Conservation (phyloP, 345 rosid species). For the Laguncularia racemosa region DNA sequence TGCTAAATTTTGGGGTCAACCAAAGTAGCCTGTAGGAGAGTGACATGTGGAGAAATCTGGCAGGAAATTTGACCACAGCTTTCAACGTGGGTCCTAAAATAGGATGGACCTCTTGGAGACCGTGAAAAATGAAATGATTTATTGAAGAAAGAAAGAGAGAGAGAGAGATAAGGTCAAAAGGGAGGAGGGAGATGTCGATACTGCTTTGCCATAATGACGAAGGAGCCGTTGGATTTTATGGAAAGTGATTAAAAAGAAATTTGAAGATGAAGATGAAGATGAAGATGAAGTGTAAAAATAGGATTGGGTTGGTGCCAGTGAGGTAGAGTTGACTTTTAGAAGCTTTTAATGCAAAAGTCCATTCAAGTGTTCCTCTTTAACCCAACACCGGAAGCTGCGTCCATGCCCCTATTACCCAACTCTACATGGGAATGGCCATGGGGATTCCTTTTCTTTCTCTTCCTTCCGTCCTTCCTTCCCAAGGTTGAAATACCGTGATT, state of each 20-base stretch:
- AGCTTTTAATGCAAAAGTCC: conserved; percentile 36
- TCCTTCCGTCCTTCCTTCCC: neutral
- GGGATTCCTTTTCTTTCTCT: neutral
- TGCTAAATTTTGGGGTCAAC: conserved; percentile 24
- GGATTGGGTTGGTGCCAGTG: conserved; percentile 44
- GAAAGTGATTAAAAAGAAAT: no score
- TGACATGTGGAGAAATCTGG: conserved; percentile 21
- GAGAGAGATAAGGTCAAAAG: conserved; percentile 32
- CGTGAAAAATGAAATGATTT: conserved; percentile 12
- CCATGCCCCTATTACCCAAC: conserved; percentile 24
- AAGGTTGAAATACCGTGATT: no score
- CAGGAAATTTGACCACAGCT: conserved; percentile 28
- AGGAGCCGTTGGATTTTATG: conserved; percentile 37
- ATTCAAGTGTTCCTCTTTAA: conserved; percentile 12
- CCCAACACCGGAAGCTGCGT: conserved; percentile 38
- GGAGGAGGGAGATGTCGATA: neutral
- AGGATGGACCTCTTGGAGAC: conserved; percentile 21
- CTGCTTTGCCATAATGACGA: no score
- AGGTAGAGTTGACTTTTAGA: conserved; percentile 48
- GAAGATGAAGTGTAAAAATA: conserved; percentile 8
- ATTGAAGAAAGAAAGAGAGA: neutral
- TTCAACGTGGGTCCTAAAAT: conserved; percentile 16
- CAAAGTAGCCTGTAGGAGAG: neutral
- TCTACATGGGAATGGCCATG: conserved; percentile 44
- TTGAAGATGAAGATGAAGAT: conserved; percentile 1